phyloP scores from a whole-genome alignment of 2,329 filamentous ascomycete genomes.

The Alternaria consortialis region DNA sequence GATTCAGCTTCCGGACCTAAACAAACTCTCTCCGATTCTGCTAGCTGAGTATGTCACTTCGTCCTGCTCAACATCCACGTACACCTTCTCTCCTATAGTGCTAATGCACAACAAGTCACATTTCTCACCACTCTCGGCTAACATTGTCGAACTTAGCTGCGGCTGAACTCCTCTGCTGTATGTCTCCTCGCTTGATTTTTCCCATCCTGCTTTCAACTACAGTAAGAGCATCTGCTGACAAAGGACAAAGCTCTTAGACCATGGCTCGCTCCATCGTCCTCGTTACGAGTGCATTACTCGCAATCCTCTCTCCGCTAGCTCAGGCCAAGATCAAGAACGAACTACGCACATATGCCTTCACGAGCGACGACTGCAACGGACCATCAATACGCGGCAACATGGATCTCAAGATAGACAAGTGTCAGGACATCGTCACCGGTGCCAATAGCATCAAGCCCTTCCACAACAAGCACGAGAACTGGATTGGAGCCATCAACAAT shows the following conservation, averaged over 20 bases:
- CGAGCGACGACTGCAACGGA: constrained; percentile 25
- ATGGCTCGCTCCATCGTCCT: constrained; percentile 24
- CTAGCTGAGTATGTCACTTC: neutral
- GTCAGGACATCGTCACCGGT: constrained; percentile 22
- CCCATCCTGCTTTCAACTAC: neutral
- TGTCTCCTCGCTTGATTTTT: neutral
- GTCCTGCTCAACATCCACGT: neutral
- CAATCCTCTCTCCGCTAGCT: constrained; percentile 18
- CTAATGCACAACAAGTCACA: neutral
- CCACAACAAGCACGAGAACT: constrained; percentile 10
- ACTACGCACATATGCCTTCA: constrained; percentile 28
- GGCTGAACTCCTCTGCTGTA: neutral
- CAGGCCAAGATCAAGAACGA: constrained; percentile 26
- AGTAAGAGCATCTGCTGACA: neutral
- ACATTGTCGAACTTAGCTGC: neutral
- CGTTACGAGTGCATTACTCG: constrained; percentile 25
- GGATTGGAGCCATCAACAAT: constrained; percentile 24
- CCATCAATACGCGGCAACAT: constrained; percentile 20
- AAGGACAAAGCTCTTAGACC: neutral
- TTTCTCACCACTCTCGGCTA: neutral
- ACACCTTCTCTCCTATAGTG: neutral
- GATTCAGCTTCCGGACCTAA: neutral
- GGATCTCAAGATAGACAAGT: constrained; percentile 31
- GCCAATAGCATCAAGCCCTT: constrained; percentile 27
- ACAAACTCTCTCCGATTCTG: neutral